Evolutionary conservation across 441 rosid species (phyloP).

Genomic region (Pelargonium exstipulatum): DNA sequence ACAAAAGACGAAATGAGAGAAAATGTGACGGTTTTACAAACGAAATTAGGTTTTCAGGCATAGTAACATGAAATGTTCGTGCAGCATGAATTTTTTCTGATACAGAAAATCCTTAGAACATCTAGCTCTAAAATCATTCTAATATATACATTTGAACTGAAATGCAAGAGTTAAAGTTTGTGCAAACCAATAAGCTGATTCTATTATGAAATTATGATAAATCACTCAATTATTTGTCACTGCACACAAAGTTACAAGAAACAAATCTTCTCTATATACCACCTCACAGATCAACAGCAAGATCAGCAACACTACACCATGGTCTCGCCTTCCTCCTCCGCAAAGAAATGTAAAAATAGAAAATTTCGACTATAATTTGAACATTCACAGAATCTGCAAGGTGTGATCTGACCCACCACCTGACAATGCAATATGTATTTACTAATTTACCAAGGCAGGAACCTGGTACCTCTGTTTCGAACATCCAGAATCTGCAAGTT

Average conservation of each 20-base stretch:
- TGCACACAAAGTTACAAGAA: constrained; percentile 72
- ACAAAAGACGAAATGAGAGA: no score
- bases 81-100: no score
- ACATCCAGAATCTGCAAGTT: constrained; percentile 34
- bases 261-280: constrained; percentile 37
- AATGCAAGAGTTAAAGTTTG: neutral
- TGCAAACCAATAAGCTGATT: constrained; percentile 25
- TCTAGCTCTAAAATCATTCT: no score
- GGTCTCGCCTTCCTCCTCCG: constrained; percentile 27
- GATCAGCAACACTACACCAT: constrained; percentile 32
- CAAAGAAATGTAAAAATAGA: constrained; percentile 21
- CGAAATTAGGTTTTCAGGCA: no score
- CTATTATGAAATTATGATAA: constrained; percentile 35
- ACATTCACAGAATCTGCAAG: constrained; percentile 24
- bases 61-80: no score
- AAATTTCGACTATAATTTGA: constrained; percentile 30
- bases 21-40: no score
- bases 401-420: constrained; percentile 26
- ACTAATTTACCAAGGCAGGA: constrained; percentile 59
- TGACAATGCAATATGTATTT: constrained; percentile 22
- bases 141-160: neutral
- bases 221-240: constrained; percentile 59
- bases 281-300: constrained; percentile 33
- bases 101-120: no score
- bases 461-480: constrained; percentile 42